Evolutionary conservation across 1,139 yeast genomes (phyloP), one percentile per base, ranked within the genome.

Genomic region (Candida sanyaensis): DNA sequence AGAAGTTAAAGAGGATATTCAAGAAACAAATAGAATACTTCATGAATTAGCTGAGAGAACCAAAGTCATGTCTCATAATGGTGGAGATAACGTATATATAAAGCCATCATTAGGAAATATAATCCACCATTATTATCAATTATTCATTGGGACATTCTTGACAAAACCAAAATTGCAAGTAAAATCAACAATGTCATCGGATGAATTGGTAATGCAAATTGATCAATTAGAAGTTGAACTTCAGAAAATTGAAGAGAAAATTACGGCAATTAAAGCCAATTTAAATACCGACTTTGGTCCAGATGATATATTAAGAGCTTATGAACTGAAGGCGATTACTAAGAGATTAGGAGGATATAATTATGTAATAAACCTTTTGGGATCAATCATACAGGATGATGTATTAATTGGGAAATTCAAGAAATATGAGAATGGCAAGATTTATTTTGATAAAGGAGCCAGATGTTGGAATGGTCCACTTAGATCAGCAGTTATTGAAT

Each of bases 391-490:
- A 47, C 96, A 90, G 62, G 78, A 75, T 51, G 80, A 81, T 24
- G 77, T 82, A 0, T 68, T 75, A 41, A 77, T 88, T 47, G 96
- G 96, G 1, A 62, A 58, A 5, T 84, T 73, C 55, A 59, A 63
- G n/a, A 60, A 67, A 6, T 61, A 65, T 42, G 66, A 66, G 38
- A 62, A 55, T 53, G 64, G 84, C 17, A 65, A 68, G 28, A 53
- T 75, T 42, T 50, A 54, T 41, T 92, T 73, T 61, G 71, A 64
- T 5, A 64, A 74, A 31, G 99, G 99, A n/a, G 84, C 84, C 44
- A 78, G 78, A 60, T 95, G 99, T 66, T 93, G 99, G 97, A 89
- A 91, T 63, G 99, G 99, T 0, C 98, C 98, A 3, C 65, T 72
- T 28, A 80, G 99, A 62, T 78, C 86, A 32, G 92, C 91, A 0